Percentiles rank a stretch among this genome's conserved stretches.
These are phyloP conservation scores for Penicillium odoratum DNA, from an alignment of 495 filamentous ascomycete genomes.

Conservation along the genomic window DNA sequence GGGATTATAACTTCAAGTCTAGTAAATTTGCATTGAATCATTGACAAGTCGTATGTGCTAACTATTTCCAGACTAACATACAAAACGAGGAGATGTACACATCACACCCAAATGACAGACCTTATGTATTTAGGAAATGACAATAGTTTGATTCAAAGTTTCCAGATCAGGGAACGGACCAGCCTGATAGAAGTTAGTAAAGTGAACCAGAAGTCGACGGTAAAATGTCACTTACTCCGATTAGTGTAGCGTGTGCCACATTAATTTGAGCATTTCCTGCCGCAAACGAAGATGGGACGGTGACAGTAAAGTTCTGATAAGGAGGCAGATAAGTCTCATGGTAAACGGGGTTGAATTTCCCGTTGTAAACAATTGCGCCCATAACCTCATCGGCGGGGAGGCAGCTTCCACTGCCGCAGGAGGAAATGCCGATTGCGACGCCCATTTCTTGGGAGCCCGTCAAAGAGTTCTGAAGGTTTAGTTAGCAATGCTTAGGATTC, in stretches of 20 bases:
- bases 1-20: too few relatives aligned
- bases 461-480: conserved; percentile 26
- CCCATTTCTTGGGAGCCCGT: conserved; percentile 31
- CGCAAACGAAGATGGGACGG: conserved; percentile 18
- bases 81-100: conserved; percentile 8
- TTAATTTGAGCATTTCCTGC: conserved; percentile 29
- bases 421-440: conserved; percentile 38
- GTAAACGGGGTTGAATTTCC: conserved; percentile 32
- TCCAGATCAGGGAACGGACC: conserved; percentile 11
- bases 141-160: conserved; percentile 11
- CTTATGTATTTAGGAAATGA: conserved; percentile 8
- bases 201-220: not conserved
- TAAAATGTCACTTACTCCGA: conserved; percentile 34
- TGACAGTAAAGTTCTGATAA: conserved; percentile 43
- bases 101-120: not conserved
- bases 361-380: conserved; percentile 34
- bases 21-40: not conserved
- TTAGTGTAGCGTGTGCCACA: conserved; percentile 35
- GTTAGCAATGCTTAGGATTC: not conserved
- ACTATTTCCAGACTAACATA: not conserved
- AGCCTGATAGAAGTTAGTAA: conserved; percentile 9
- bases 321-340: conserved; percentile 28
- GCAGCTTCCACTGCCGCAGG: conserved; percentile 24
- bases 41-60: not conserved
- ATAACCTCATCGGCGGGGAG: conserved; percentile 19